Evolutionary conservation across 805 yeast genomes (phyloP), one percentile per base, ranked within the genome.

Genomic region (Hanseniaspora thailandica): DNA sequence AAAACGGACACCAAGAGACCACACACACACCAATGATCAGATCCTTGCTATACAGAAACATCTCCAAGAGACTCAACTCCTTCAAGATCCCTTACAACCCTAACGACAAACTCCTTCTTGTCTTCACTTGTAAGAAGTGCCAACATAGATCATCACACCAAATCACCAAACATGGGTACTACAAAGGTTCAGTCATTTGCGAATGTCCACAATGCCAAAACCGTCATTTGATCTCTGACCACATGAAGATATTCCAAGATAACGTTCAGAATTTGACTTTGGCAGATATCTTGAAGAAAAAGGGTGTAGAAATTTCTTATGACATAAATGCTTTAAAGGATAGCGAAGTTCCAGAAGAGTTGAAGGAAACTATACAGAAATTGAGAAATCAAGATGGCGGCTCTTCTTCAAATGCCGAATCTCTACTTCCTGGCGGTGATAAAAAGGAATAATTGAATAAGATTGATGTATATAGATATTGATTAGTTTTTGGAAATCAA

Each of bases 51-150:
- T n/a, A 17, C 23, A 28, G 26, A 43, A 28, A 28, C 46, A 12
- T 30, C 15, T 17, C 12, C 35, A 43, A 30, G 22, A 43, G 35
- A 30, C n/a, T 43, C 17, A 28, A 26, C 26, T 33, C 44, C 12
- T 12, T 49, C 9, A 40, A 49, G 19, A 31, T 43, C n/a, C 54
- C 54, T 13, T 19, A 13, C 13, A 50, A 43, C 36, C 35, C 43
- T 4, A 43, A 34, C n/a, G 54, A 50, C 19, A 43, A 82, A 65
- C 71, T 86, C 57, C 83, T 87, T 83, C 76, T 90, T 22, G 90
- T 95, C 0, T 89, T 90, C 69, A 90, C 96, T 0, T 90, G 97
- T 69, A 90, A 88, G 64, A 78, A 80, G 58, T 90, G 97, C 68
- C 75, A 78, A 45, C 77, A 84, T 2, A 71, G 97, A 54, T 87